phyloP scores from a whole-genome alignment of 306 rosid species.

The Cicer chorassanicum region DNA sequence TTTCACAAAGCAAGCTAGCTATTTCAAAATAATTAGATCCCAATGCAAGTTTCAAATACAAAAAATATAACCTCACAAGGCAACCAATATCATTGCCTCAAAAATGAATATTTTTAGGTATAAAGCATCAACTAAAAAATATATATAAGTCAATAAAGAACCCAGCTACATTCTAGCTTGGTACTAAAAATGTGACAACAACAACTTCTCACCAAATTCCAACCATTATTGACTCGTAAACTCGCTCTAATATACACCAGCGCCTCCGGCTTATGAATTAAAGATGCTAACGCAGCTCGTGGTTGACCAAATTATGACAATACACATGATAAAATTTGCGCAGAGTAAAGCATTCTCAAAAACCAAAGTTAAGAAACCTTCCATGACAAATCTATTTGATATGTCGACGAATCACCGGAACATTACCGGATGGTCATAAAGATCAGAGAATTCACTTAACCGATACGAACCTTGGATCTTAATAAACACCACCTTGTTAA shows the following conservation, averaged over 20 bases:
- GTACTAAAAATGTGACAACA: conserved; percentile 33
- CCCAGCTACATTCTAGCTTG: conserved; percentile 41
- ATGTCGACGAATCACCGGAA: background rate
- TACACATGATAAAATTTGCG: conserved; percentile 12
- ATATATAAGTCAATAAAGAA: conserved; percentile 23
- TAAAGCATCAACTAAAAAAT: conserved; percentile 33
- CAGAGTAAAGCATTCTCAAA: conserved; percentile 29
- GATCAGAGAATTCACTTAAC: conserved; percentile 18
- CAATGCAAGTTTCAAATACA: conserved; percentile 34
- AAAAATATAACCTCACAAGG: conserved; percentile 32
- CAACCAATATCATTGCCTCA: conserved; percentile 41
- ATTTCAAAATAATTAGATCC: conserved; percentile 15
- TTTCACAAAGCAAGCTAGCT: conserved; percentile 42
- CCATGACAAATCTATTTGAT: conserved; percentile 37
- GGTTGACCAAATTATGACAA: conserved; percentile 35
- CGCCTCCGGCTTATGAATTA: conserved; percentile 21
- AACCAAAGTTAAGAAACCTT: conserved; percentile 35
- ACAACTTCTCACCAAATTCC: conserved; percentile 38
- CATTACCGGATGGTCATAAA: conserved; percentile 27
- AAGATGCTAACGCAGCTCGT: conserved; percentile 34
- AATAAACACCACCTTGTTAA: conserved; percentile 41
- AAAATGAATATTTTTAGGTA: conserved; percentile 36
- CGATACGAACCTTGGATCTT: conserved; percentile 37
- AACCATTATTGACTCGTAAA: conserved; percentile 33
- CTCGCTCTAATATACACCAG: conserved; percentile 44